phyloP scores from a whole-genome alignment of 1,139 yeast species.

The Sugiyamaella castrensis region DNA sequence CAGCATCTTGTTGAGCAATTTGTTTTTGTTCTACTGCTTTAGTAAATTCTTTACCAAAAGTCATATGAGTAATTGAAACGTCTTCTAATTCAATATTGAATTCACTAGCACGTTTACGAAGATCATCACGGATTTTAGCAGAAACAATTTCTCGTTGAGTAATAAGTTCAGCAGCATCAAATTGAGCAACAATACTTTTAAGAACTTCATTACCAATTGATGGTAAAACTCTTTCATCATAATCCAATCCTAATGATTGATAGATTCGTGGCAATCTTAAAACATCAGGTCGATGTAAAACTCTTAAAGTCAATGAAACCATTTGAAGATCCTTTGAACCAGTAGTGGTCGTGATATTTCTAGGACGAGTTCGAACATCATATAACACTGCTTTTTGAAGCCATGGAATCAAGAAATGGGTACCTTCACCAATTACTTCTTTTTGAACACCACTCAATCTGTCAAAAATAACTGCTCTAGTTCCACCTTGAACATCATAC shows the following conservation, averaged over 20 bases:
- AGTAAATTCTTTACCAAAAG: constrained; percentile 95
- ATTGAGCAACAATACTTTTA: constrained; percentile 94
- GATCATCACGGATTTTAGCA: constrained; percentile 82
- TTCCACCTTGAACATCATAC: constrained; percentile 94
- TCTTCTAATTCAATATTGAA: constrained; percentile 92
- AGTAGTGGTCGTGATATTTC: constrained; percentile 90
- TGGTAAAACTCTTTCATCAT: constrained; percentile 95
- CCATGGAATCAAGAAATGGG: constrained; percentile 96
- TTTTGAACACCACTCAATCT: constrained; percentile 85
- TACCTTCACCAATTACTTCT: constrained; percentile 89
- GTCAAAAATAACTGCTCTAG: constrained; percentile 93
- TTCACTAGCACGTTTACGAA: constrained; percentile 79
- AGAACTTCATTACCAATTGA: constrained; percentile 96
- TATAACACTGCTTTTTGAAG: constrained; percentile 83
- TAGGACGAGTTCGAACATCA: constrained; percentile 91
- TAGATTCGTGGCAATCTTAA: constrained; percentile 76
- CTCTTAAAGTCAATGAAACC: constrained; percentile 90
- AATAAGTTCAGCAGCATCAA: constrained; percentile 96
- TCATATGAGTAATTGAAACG: constrained; percentile 96
- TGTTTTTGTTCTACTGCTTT: constrained; percentile 99
- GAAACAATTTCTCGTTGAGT: constrained; percentile 97
- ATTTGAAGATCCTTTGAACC: constrained; percentile 97
- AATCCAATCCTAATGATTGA: constrained; percentile 87
- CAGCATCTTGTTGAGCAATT: constrained; percentile 99
- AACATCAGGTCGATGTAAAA: constrained; percentile 92